Percentiles rank a stretch among this genome's conserved stretches.
Evolutionary conservation across 148 eudicot species (phyloP).

Genomic region (Fagopyrum tataricum): DNA sequence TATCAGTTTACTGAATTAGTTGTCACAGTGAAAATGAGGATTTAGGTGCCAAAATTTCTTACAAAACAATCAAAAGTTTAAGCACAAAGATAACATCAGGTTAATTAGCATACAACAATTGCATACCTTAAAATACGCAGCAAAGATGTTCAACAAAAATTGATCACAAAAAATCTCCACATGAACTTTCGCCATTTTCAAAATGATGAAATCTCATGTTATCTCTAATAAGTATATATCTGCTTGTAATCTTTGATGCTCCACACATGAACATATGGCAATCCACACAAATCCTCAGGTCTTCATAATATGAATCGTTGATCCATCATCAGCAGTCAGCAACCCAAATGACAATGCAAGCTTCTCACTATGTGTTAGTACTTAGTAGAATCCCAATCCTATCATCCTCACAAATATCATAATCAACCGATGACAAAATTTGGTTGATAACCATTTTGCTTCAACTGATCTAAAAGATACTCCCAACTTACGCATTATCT

Average conservation of each 20-base stretch:
- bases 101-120: background rate
- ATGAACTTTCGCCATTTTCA: slow-evolving; percentile 42
- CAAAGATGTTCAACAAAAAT: background rate
- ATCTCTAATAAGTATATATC: slow-evolving; percentile 51
- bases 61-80: background rate
- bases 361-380: slow-evolving; percentile 55
- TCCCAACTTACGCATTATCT: slow-evolving; percentile 37
- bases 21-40: background rate
- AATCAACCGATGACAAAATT: slow-evolving; percentile 36
- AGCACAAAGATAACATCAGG: background rate
- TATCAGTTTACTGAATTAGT: background rate
- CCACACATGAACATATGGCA: slow-evolving; percentile 60
- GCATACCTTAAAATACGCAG: background rate
- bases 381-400: slow-evolving; percentile 34
- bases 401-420: slow-evolving; percentile 46
- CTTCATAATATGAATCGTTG: slow-evolving; percentile 50
- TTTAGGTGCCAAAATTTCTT: background rate
- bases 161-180: slow-evolving; percentile 29
- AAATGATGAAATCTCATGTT: slow-evolving; percentile 64
- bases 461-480: slow-evolving; percentile 33
- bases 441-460: slow-evolving; percentile 36
- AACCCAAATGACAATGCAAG: slow-evolving; percentile 14
- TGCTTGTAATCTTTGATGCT: slow-evolving; percentile 35
- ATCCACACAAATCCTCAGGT: slow-evolving; percentile 58
- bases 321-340: slow-evolving; percentile 21